phyloP scores from a whole-genome alignment of 192 early-diverging fungal genomes.

The Thamnidium elegans region DNA sequence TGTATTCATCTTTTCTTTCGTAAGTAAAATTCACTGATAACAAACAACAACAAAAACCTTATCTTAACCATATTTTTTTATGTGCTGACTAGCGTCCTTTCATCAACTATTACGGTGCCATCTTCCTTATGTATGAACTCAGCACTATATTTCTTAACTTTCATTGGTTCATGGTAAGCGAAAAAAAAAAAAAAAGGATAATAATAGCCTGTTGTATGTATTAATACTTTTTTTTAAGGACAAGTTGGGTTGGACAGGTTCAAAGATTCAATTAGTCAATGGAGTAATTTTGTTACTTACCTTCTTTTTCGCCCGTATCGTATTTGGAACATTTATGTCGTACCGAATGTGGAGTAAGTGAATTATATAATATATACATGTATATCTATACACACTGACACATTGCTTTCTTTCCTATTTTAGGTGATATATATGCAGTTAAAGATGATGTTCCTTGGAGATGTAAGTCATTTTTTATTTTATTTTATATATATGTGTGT shows the following conservation, averaged over 20 bases:
- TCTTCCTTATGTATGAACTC: constrained; percentile 90
- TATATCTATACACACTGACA: neutral
- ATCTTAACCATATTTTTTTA: neutral
- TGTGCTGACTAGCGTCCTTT: constrained; percentile 61
- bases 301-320: constrained; percentile 75
- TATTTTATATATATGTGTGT: neutral
- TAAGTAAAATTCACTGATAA: constrained; percentile 41
- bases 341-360: constrained; percentile 56
- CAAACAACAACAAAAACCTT: neutral
- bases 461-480: constrained; percentile 21
- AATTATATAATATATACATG: neutral
- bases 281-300: constrained; percentile 70
- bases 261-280: constrained; percentile 76
- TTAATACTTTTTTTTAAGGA: constrained; percentile 46
- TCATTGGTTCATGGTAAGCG: constrained; percentile 72
- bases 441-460: constrained; percentile 24
- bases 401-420: neutral
- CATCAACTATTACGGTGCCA: constrained; percentile 81
- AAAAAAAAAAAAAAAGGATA: neutral
- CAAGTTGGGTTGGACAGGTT: constrained; percentile 83
- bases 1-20: constrained; percentile 72
- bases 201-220: neutral
- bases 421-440: constrained; percentile 26
- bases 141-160: constrained; percentile 88
- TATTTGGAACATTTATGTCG: constrained; percentile 76